phyloP scores from a whole-genome alignment of 768 basidiomycete genomes.

The Mycena alexandri region DNA sequence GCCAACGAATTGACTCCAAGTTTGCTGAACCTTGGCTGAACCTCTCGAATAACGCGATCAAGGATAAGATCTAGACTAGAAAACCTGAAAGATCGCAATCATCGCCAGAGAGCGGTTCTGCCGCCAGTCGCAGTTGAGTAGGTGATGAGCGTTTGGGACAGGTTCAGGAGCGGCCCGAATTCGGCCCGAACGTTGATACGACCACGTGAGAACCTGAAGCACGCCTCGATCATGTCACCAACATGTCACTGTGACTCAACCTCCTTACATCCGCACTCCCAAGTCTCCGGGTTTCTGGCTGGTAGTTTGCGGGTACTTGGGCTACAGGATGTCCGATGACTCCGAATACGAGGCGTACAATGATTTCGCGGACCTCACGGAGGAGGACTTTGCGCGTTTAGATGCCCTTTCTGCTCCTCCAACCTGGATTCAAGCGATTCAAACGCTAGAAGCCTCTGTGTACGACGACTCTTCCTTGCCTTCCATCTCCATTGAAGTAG shows the following conservation, averaged over 20 bases:
- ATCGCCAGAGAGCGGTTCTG: too few species aligned
- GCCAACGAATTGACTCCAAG: neutral
- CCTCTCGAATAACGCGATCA: neutral
- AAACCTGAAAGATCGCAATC: too few species aligned
- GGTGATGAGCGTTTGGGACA: too few species aligned
- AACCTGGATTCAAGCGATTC: neutral
- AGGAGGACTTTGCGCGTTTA: slow-evolving; percentile 65
- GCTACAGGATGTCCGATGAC: slow-evolving; percentile 42
- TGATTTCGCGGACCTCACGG: slow-evolving; percentile 68
- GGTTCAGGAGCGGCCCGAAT: too few species aligned
- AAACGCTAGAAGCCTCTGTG: slow-evolving; percentile 7
- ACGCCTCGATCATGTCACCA: too few species aligned
- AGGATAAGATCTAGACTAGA: too few species aligned
- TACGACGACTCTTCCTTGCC: slow-evolving; percentile 42
- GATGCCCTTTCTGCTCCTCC: slow-evolving; percentile 52
- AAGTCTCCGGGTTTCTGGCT: neutral
- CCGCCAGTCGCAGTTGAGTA: too few species aligned
- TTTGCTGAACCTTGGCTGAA: neutral
- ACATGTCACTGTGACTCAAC: too few species aligned
- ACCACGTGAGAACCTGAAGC: too few species aligned
- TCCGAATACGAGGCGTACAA: slow-evolving; percentile 61
- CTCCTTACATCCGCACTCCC: neutral
- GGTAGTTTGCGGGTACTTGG: neutral
- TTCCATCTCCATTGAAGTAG: slow-evolving; percentile 52
- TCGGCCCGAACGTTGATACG: too few species aligned